Evolutionary conservation across 345 rosid species (phyloP).

Genomic region (Noccaea bulbosa): DNA sequence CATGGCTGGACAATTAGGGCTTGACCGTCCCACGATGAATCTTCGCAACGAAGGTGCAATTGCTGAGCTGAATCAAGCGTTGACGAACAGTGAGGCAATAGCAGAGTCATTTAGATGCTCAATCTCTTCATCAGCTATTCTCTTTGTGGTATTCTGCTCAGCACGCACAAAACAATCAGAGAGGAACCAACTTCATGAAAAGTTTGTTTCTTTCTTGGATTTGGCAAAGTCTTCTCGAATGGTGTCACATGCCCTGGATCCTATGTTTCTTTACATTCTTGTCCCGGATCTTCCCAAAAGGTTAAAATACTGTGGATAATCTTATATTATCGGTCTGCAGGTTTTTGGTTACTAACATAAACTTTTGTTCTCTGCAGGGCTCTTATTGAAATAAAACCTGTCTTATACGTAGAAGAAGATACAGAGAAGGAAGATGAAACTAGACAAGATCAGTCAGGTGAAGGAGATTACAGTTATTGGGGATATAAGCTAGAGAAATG

Average conservation of each 20-base stretch:
- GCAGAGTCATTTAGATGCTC: slow-evolving; percentile 78
- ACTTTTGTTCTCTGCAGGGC: slow-evolving; percentile 62
- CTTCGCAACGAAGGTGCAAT: slow-evolving; percentile 61
- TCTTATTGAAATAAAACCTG: slow-evolving; percentile 86
- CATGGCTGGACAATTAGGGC: slow-evolving; percentile 99
- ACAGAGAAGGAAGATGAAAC: slow-evolving; percentile 44
- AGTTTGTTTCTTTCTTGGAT: slow-evolving; percentile 55
- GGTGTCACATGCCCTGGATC: slow-evolving; percentile 49
- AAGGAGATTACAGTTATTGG: slow-evolving; percentile 46
- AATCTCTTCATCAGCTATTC: slow-evolving; percentile 65
- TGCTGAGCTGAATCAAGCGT: slow-evolving; percentile 80
- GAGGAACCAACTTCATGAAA: slow-evolving; percentile 63
- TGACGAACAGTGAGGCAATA: slow-evolving; percentile 89
- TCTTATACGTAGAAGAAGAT: slow-evolving; percentile 62
- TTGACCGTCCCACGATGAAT: slow-evolving; percentile 87
- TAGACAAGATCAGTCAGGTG: slow-evolving; percentile 33
- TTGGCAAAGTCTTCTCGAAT: slow-evolving; percentile 48
- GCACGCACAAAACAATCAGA: slow-evolving; percentile 54
- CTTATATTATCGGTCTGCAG: not conserved
- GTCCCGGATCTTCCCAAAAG: slow-evolving; percentile 96
- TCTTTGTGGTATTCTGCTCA: slow-evolving; percentile 77
- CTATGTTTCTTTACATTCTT: slow-evolving; percentile 67
- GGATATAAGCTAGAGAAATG: slow-evolving; percentile 72
- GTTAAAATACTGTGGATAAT: slow-evolving; percentile 37
- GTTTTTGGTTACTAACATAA: not conserved